Conservation (phyloP, 495 filamentous ascomycete genomes). For the Penicillium macrosclerotiorum region DNA sequence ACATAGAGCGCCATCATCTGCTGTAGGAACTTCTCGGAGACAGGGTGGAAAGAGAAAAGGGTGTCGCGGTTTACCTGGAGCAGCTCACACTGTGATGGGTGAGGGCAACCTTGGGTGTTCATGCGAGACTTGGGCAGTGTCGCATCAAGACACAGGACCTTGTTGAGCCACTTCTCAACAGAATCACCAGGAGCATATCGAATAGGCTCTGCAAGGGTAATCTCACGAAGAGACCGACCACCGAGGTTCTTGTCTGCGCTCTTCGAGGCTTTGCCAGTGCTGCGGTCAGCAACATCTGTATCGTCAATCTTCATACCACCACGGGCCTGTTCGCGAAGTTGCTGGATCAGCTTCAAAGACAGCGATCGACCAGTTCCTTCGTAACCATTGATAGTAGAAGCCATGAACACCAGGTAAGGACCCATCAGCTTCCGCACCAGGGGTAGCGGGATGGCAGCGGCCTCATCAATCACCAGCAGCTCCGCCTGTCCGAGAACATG, state of each 20-base stretch:
- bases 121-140: conserved; percentile 76
- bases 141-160: conserved; percentile 88
- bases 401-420: conserved; percentile 99
- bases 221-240: conserved; percentile 83
- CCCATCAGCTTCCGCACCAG: conserved; percentile 92
- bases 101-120: conserved; percentile 77
- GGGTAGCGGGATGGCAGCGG: conserved; percentile 92
- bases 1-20: conserved; percentile 98
- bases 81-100: conserved; percentile 86
- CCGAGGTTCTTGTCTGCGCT: conserved; percentile 59
- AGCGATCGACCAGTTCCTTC: conserved; percentile 95
- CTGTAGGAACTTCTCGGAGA: conserved; percentile 96
- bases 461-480: conserved; percentile 95
- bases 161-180: conserved; percentile 96
- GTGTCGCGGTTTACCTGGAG: conserved; percentile 95
- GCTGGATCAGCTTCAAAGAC: conserved; percentile 95
- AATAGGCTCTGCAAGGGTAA: conserved; percentile 90
- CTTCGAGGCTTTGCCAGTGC: conserved; percentile 65
- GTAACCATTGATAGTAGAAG: conserved; percentile 98
- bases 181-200: conserved; percentile 87
- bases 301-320: conserved; percentile 54
- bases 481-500: conserved; percentile 95
- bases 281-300: conserved; percentile 68
- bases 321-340: conserved; percentile 89
- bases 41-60: conserved; percentile 95